Evolutionary conservation across 2,329 filamentous ascomycete species (phyloP).

Genomic region (Stromatinia cepivora): DNA sequence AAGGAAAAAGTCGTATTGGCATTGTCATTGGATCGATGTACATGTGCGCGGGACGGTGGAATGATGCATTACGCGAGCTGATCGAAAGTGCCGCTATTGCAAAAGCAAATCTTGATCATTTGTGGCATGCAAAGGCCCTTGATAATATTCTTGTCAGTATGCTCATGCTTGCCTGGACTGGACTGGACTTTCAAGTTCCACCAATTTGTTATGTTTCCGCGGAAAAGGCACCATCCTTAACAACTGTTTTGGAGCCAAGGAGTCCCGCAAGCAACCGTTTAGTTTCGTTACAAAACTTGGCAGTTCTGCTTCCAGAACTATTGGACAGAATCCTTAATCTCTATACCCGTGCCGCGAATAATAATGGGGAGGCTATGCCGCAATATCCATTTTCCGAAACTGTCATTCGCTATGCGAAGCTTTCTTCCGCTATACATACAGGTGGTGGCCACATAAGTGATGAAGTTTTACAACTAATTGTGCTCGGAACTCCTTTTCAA

Average conservation of each 20-base stretch:
- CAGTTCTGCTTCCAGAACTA: conserved; percentile 67
- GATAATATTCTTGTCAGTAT: conserved; percentile 84
- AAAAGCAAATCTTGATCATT: conserved; percentile 78
- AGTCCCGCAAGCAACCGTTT: conserved; percentile 40
- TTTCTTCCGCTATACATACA: conserved; percentile 66
- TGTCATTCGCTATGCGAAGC: conserved; percentile 70
- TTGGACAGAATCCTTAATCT: conserved; percentile 72
- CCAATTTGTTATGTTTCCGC: conserved; percentile 48
- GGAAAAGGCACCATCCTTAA: conserved; percentile 38
- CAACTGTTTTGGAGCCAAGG: conserved; percentile 33
- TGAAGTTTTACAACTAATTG: conserved; percentile 62
- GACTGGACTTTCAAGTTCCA: conserved; percentile 78
- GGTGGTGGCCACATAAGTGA: conserved; percentile 63
- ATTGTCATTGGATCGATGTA: conserved; percentile 84
- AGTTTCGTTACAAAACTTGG: conserved; percentile 52
- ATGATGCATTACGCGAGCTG: conserved; percentile 81
- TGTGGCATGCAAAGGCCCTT: conserved; percentile 97
- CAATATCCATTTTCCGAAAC: conserved; percentile 71
- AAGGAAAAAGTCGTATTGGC: conserved; percentile 75
- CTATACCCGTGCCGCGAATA: conserved; percentile 65
- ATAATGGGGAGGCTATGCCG: conserved; percentile 67
- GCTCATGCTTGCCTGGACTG: conserved; percentile 80
- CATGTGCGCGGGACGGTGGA: conserved; percentile 86
- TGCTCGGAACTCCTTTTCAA: conserved; percentile 60
- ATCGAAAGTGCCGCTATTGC: conserved; percentile 76